phyloP scores from a whole-genome alignment of 2,329 filamentous ascomycete genomes.

The Blumeriella jaapii region DNA sequence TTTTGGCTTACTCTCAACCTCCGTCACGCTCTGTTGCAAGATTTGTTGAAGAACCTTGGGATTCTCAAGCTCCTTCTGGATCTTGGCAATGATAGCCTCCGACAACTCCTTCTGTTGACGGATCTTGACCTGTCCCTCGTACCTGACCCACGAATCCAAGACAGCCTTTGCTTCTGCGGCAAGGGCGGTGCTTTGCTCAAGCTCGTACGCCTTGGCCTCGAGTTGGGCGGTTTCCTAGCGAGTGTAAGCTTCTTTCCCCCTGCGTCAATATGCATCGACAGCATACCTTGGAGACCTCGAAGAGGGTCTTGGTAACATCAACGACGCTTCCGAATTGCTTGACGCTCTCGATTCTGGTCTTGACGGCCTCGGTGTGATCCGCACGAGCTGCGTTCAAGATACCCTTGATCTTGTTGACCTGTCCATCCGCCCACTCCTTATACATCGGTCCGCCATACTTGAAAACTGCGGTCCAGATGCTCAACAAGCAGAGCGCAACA shows the following conservation, averaged over 20 bases:
- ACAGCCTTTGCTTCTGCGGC: conserved; percentile 89
- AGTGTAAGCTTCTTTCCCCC: conserved; percentile 5
- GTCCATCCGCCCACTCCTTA: conserved; percentile 79
- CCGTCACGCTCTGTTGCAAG: conserved; percentile 87
- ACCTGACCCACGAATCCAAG: conserved; percentile 96
- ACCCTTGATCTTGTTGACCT: conserved; percentile 85
- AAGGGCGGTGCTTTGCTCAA: conserved; percentile 91
- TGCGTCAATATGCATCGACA: neutral
- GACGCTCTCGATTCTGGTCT: conserved; percentile 87
- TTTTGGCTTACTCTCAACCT: conserved; percentile 78
- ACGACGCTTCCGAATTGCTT: conserved; percentile 91
- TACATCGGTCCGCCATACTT: conserved; percentile 91
- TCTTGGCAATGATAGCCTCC: conserved; percentile 87
- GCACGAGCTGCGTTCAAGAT: conserved; percentile 89
- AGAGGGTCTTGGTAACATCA: conserved; percentile 92
- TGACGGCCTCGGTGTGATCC: conserved; percentile 92
- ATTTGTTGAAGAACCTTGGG: conserved; percentile 97
- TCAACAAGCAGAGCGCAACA: conserved; percentile 82
- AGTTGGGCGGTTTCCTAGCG: conserved; percentile 76
- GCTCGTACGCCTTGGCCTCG: conserved; percentile 91
- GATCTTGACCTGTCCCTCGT: conserved; percentile 97
- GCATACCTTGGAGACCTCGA: conserved; percentile 92
- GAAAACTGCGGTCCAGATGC: conserved; percentile 84
- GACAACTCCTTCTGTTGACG: conserved; percentile 96
- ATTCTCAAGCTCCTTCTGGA: conserved; percentile 97